Base-by-base conservation (phyloP, 192 early-diverging fungal genomes). In the Coemansia guatemalensis region DNA sequence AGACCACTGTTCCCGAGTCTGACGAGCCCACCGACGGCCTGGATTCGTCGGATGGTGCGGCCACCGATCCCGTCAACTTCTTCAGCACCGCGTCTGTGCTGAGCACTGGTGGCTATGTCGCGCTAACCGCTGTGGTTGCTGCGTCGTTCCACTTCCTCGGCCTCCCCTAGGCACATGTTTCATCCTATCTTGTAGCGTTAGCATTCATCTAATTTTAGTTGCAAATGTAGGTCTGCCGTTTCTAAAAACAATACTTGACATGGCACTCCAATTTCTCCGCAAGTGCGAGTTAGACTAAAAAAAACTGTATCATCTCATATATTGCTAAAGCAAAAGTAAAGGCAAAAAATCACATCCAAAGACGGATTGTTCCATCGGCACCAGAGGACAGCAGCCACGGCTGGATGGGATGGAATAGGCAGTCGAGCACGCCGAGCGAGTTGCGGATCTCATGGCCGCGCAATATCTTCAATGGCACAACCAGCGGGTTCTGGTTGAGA, bases 381-480 rank as follows among this genome's bases (percentile, higher is more conserved):
- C 96, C 96, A 52, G 86, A 90, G 18, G 92, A 93, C 65, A 99
- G 81, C 35, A 98, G 82, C 97, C 97, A 99, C 24, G 97, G 96
- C 81, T 98, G 94, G 25, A 87, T 89, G 23, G 97, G 97, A 78
- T 99, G 97, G 83, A 94, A 99, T 65, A 92, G 85, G 53, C 86
- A 88, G 63, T 90, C 85, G 29, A 97, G 81, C 56, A 87, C 89
- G 54, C 92, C 91, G 17, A 96, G 82, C 52, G 82, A 81, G 64
- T 92, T 89, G 25, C 85, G 83, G 50, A 86, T 73, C 51, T 85
- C 64, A 75, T 98, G 95, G 59, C 86, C 91, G 47, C 88, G 86
- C 47, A 99, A 77, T 32, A 92, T 92, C 85, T 97, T 98, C 30
- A 99, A 89, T n/a, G 97, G 97, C 33, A 98, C 95, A 80, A 99